phyloP scores from a whole-genome alignment of 177 flowering plant genomes.

The Vitis hybrid region DNA sequence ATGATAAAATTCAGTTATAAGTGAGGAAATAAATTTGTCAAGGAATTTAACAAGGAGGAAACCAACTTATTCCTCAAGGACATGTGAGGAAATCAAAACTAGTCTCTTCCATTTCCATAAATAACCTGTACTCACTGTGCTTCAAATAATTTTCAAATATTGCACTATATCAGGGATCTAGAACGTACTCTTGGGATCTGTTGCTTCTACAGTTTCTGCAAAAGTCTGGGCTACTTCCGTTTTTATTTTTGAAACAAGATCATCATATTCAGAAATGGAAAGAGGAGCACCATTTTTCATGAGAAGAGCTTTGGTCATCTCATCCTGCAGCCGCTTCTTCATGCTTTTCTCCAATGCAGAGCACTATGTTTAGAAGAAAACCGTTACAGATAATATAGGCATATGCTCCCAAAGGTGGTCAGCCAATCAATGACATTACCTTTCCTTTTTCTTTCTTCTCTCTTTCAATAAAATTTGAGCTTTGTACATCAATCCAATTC shows the following conservation, averaged over 20 bases:
- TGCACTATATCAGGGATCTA: not conserved
- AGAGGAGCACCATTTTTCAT: constrained; percentile 25
- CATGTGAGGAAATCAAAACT: not conserved
- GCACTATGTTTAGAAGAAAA: not conserved
- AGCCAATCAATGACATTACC: constrained; percentile 15
- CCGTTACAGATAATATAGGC: not conserved
- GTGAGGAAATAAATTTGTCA: too few relatives aligned
- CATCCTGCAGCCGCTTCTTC: constrained; percentile 29
- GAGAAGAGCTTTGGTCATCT: constrained; percentile 22
- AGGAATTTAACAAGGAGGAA: too few relatives aligned
- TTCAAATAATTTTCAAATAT: not conserved
- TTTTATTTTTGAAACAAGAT: constrained; percentile 23
- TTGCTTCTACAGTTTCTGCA: constrained; percentile 22
- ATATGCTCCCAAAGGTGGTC: not conserved
- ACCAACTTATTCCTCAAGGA: not conserved
- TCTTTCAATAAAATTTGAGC: constrained; percentile 16
- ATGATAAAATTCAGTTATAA: not conserved
- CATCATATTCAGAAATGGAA: constrained; percentile 26
- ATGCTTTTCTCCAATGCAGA: constrained; percentile 18
- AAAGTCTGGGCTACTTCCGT: constrained; percentile 18
- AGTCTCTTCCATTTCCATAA: not conserved
- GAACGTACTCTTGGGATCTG: constrained; percentile 21
- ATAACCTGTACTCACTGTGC: not conserved
- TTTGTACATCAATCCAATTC: constrained; percentile 32
- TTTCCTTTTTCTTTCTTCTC: constrained; percentile 23